A percentile compares a stretch with the other conserved stretches of the same genome.
phyloP scores from a whole-genome alignment of 495 filamentous ascomycete genomes.

The Penicillium cosmopolitanum region DNA sequence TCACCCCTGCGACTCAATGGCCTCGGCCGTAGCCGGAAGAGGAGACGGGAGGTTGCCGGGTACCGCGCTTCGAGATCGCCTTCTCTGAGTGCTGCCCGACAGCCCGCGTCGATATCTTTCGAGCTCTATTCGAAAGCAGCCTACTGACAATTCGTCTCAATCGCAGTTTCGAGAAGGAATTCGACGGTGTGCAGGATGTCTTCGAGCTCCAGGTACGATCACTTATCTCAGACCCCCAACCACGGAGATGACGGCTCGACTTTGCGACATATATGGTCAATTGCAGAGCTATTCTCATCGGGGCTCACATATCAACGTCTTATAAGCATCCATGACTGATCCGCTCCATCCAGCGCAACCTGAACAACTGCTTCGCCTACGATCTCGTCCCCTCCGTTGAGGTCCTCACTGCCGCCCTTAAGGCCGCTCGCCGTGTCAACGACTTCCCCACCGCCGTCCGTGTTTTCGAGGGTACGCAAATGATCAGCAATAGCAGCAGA shows the following conservation, averaged over 20 bases:
- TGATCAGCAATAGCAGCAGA: background rate
- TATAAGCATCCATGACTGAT: background rate
- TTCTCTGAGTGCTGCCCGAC: conserved; percentile 18
- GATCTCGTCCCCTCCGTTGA: conserved; percentile 95
- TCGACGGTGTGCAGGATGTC: conserved; percentile 95
- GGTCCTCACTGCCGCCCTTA: conserved; percentile 88
- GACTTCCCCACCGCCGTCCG: conserved; percentile 98
- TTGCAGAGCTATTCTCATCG: background rate
- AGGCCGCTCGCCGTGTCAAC: conserved; percentile 92
- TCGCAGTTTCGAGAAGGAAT: conserved; percentile 97
- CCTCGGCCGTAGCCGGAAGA: conserved; percentile 5
- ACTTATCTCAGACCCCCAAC: conserved; percentile 4
- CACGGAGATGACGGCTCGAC: conserved; percentile 9
- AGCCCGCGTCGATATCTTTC: conserved; percentile 9
- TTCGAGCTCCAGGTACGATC: conserved; percentile 96
- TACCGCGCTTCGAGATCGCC: conserved; percentile 5
- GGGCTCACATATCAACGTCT: background rate
- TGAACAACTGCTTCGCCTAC: conserved; percentile 99
- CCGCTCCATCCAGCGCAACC: conserved; percentile 72
- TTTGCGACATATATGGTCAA: conserved; percentile 17
- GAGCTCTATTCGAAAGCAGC: conserved; percentile 8
- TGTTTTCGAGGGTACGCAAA: conserved; percentile 87
- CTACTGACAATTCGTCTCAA: conserved; percentile 30
- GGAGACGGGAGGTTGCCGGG: conserved; percentile 13
- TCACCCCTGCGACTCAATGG: conserved; percentile 35